These are phyloP conservation scores for Bolboschoenus planiculmis DNA, from an alignment of 176 grass and related monocot genomes.

Conservation along the genomic window DNA sequence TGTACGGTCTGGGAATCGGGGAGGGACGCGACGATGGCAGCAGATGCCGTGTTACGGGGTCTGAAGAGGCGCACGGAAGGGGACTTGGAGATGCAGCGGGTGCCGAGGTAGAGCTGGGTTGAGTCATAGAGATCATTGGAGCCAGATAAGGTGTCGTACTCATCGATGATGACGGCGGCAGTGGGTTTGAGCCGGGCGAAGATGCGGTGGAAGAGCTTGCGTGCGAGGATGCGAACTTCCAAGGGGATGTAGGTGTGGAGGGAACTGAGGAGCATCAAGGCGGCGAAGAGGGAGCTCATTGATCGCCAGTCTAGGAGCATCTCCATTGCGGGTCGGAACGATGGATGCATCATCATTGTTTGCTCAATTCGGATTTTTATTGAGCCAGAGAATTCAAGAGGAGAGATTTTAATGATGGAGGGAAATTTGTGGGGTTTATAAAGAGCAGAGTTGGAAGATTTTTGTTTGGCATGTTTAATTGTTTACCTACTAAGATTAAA, in stretches of 20 bases:
- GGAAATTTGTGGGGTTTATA: conserved; percentile 16
- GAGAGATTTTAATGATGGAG: conserved; percentile 14
- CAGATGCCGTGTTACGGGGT: conserved; percentile 24
- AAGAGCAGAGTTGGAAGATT: not conserved
- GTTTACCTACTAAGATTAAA: no score
- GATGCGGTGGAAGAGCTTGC: conserved; percentile 13
- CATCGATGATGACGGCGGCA: conserved; percentile 56
- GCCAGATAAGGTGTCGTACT: conserved; percentile 28
- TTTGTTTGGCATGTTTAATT: conserved; percentile 6
- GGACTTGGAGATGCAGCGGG: conserved; percentile 33
- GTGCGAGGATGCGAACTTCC: conserved; percentile 28
- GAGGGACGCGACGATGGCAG: conserved; percentile 34
- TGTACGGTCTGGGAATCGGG: conserved; percentile 22
- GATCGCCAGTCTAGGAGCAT: conserved; percentile 51
- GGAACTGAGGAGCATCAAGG: conserved; percentile 46
- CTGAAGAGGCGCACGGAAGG: conserved; percentile 26
- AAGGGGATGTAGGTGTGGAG: conserved; percentile 47
- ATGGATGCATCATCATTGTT: conserved; percentile 42
- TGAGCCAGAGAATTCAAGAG: conserved; percentile 33
- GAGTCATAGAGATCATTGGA: conserved; percentile 55
- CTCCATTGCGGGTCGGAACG: conserved; percentile 30
- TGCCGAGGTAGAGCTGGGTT: conserved; percentile 44
- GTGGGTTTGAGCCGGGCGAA: conserved; percentile 4
- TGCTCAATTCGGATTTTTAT: conserved; percentile 21
- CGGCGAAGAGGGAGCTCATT: conserved; percentile 51